Percentiles rank a stretch among this genome's conserved stretches.
Conservation (phyloP, 176 grass and related monocot genomes). For the Pontederia paniculata region DNA sequence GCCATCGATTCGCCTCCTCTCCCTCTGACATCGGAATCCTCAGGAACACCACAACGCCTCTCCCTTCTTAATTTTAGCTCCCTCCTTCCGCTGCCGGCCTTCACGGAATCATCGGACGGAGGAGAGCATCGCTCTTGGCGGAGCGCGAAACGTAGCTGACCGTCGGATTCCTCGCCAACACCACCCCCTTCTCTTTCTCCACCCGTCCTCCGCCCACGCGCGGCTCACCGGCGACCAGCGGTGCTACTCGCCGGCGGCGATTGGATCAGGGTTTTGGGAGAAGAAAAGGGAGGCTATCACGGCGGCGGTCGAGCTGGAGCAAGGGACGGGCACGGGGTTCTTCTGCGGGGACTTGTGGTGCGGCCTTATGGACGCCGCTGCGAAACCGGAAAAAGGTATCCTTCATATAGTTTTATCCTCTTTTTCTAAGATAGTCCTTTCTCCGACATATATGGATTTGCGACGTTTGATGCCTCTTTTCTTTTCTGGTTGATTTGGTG, state of each 20-base stretch:
- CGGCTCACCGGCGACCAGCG: not conserved
- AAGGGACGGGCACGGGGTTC: constrained; percentile 46
- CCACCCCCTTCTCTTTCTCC: not conserved
- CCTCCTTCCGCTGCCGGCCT: not conserved
- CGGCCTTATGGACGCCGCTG: constrained; percentile 65
- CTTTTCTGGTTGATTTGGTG: not conserved
- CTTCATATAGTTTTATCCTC: not conserved
- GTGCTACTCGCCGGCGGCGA: not conserved
- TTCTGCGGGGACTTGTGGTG: constrained; percentile 88
- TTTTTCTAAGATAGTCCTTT: constrained; percentile 12
- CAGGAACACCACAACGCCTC: not conserved
- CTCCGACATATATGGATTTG: not conserved
- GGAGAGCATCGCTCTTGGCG: not conserved
- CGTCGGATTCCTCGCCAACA: not conserved
- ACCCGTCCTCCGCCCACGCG: not conserved
- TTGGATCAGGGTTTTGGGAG: not conserved
- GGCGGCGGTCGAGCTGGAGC: constrained; percentile 64
- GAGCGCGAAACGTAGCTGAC: not conserved
- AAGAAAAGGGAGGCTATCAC: not conserved
- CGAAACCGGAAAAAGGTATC: constrained; percentile 58
- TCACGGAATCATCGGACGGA: not conserved
- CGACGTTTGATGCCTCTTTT: not conserved
- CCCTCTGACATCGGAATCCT: not conserved
- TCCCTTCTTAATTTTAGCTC: not conserved
- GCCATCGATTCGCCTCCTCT: not conserved